Base-by-base conservation (phyloP, 345 rosid genomes). In the Clarkia xantiana region DNA sequence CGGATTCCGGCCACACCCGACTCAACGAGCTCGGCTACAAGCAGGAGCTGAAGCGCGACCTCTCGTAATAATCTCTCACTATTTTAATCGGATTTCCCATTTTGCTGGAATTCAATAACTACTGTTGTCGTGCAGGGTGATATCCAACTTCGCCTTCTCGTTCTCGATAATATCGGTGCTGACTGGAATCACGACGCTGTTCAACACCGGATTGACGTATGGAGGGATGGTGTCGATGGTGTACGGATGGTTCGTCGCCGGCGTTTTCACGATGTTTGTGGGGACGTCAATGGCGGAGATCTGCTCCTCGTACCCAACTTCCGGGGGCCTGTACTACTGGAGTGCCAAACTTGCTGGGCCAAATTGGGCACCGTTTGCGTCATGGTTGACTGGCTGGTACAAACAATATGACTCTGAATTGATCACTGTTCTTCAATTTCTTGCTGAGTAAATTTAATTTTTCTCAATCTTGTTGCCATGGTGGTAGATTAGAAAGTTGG, bases 261-360 rank as follows among this genome's bases (percentile, higher is more conserved):
- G 81, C 2, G 73, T 71, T 73, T 76, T 79, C 77, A 76, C 81
- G 40, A 73, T 75, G 69, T 76, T 76, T 62, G 77, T 76, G 22
- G 79, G 79, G 38, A 48, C 76, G 18, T 71, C 85, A 9, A 76
- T 79, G 81, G 73, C 85, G 40, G 81, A 79, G 69, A 76, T 79
- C 62, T 79, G 85, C 49, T 79, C 81, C 55, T 79, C 85, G 51
- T 79, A 75, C 46, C 85, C 81, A 55, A 61, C 60, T 13, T 54
- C 60, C 0, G 65, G 60, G 20, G 48, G 60, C 14, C 65, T 61
- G 11, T 61, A 61, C 43, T 55, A 47, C 45, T 61, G 65, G 60
- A 55, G 60, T 4, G 65, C 65, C 40, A 59, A 61, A 42, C 12
- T 54, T 47, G 59, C 48, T 2, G 59, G 65, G 14, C 65, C 60